These are phyloP conservation scores for Breynia disticha DNA, from an alignment of 441 rosid species.

Conservation along the genomic window DNA sequence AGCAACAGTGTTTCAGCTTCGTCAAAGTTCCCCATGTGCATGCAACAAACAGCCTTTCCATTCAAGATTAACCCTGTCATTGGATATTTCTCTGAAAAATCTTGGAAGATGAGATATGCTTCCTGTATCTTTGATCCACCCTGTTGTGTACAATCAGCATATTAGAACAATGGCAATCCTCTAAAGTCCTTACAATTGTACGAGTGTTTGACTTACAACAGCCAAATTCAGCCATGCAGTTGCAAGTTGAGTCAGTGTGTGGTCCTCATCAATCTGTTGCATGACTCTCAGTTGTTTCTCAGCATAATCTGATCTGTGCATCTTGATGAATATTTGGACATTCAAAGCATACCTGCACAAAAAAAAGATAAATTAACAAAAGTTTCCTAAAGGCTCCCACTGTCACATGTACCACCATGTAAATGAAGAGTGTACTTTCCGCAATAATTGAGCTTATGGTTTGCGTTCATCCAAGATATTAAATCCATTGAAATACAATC, in stretches of 20 bases:
- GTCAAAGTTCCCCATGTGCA: constrained; percentile 94
- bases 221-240: constrained; percentile 28
- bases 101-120: constrained; percentile 10
- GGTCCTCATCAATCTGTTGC: constrained; percentile 33
- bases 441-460: too few relatives aligned
- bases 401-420: too few relatives aligned
- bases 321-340: constrained; percentile 26
- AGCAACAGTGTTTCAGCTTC: constrained; percentile 88
- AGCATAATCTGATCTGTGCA: constrained; percentile 28
- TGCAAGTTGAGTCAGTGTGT: constrained; percentile 26
- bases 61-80: constrained; percentile 83
- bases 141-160: neutral
- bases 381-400: too few relatives aligned
- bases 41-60: constrained; percentile 86
- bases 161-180: neutral
- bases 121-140: constrained; percentile 10
- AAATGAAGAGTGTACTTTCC: too few relatives aligned
- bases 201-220: constrained; percentile 5
- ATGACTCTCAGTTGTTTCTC: constrained; percentile 25
- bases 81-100: constrained; percentile 77
- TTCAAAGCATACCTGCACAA: constrained; percentile 65
- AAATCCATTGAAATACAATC: too few relatives aligned
- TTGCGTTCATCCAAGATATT: too few relatives aligned
- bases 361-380: neutral
- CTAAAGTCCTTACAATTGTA: neutral